These are phyloP conservation scores for Brassica juncea DNA, from an alignment of 345 rosid species.

Conservation along the genomic window DNA sequence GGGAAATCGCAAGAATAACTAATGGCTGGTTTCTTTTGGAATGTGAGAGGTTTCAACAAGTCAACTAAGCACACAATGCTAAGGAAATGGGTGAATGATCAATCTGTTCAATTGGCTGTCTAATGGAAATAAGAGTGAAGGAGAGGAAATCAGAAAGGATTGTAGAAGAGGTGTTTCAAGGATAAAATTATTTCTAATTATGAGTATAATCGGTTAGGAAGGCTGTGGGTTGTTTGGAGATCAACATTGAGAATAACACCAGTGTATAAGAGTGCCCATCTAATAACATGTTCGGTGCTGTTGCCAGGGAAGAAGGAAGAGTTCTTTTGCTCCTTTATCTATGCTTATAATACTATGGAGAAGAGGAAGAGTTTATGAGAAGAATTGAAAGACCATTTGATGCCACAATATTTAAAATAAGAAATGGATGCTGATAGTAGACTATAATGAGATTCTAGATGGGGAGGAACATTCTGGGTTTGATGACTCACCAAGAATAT, in stretches of 20 bases:
- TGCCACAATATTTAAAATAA: background rate
- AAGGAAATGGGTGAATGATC: background rate
- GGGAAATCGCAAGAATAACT: background rate
- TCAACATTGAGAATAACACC: background rate
- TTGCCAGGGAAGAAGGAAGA: too few species aligned
- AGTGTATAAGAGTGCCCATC: background rate
- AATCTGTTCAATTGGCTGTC: background rate
- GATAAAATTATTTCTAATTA: background rate
- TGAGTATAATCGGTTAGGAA: background rate
- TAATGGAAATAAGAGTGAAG: background rate
- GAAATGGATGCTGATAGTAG: background rate
- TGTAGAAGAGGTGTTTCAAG: background rate
- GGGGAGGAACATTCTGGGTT: background rate
- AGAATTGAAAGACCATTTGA: background rate
- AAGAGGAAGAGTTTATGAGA: too few species aligned
- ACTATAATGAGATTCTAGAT: background rate
- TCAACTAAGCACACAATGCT: background rate
- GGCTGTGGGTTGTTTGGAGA: background rate
- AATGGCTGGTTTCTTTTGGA: background rate
- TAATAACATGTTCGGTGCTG: too few species aligned
- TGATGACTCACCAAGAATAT: background rate
- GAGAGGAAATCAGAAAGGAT: background rate
- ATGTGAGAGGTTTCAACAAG: background rate
- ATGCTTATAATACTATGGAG: too few species aligned
- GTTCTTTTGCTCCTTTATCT: too few species aligned